Evolutionary conservation across 202 grass and related monocot genomes (phyloP).

Genomic region (Schoenoplectus tabernaemontani): DNA sequence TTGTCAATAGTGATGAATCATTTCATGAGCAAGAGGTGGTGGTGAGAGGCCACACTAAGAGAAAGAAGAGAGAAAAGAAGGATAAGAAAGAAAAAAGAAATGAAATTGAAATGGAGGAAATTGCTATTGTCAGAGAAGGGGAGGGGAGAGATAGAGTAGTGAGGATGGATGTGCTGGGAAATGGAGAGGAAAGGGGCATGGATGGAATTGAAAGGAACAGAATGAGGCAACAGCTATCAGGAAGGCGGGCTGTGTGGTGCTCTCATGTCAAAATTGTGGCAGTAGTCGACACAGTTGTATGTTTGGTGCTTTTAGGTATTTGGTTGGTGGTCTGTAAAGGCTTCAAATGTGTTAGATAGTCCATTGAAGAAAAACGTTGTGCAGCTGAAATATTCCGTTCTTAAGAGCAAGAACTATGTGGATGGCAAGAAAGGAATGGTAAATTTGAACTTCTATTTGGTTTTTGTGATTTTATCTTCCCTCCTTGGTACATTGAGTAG

Average conservation of each 20-base stretch:
- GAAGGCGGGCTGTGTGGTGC: background rate
- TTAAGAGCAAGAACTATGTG: background rate
- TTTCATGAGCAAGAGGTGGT: background rate
- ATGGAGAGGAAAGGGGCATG: background rate
- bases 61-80: constrained; percentile 17
- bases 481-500: constrained; percentile 4
- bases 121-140: constrained; percentile 4
- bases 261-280: constrained; percentile 25
- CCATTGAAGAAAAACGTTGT: constrained; percentile 3
- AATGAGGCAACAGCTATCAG: background rate
- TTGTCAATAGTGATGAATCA: background rate
- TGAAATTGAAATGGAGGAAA: constrained; percentile 14
- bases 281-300: constrained; percentile 23
- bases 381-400: background rate
- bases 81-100: constrained; percentile 4
- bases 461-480: background rate
- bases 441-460: constrained; percentile 5
- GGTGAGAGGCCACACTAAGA: background rate
- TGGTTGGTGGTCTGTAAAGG: constrained; percentile 33
- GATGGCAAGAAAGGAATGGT: background rate
- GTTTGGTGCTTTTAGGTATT: constrained; percentile 28
- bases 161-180: constrained; percentile 6
- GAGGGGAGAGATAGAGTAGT: background rate
- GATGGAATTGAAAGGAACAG: constrained; percentile 17
- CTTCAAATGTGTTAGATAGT: constrained; percentile 24